These are phyloP conservation scores for Endothia cerciana DNA, from an alignment of 2,329 filamentous ascomycete species.

Conservation along the genomic window DNA sequence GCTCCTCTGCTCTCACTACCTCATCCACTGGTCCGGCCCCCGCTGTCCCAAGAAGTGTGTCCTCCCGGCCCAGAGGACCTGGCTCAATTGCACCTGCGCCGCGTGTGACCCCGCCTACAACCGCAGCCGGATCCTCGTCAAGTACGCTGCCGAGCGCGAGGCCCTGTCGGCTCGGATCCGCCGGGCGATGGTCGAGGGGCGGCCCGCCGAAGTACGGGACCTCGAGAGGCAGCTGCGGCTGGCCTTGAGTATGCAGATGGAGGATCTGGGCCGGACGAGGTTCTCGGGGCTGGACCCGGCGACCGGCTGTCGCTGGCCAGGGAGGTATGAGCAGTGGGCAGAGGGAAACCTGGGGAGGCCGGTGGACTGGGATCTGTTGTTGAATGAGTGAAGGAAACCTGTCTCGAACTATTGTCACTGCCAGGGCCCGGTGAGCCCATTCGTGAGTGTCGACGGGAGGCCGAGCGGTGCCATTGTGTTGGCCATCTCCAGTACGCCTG, in stretches of 20 bases:
- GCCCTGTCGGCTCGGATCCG: conserved; percentile 47
- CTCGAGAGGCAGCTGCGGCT: conserved; percentile 23
- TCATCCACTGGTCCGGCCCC: conserved; percentile 26
- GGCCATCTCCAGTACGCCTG: conserved; percentile 26
- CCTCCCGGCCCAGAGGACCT: conserved; percentile 20
- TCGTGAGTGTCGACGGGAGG: conserved; percentile 22
- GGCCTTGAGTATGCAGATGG: conserved; percentile 18
- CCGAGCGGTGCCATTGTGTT: conserved; percentile 27
- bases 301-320: conserved; percentile 24
- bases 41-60: conserved; percentile 28
- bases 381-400: conserved; percentile 15
- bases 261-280: conserved; percentile 20
- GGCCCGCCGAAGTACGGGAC: conserved; percentile 31
- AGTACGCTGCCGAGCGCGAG: conserved; percentile 20
- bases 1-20: conserved; percentile 30
- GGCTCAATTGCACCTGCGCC: conserved; percentile 30
- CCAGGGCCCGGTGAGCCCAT: conserved; percentile 20
- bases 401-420: conserved; percentile 1
- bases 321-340: conserved; percentile 26
- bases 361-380: conserved; percentile 24
- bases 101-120: conserved; percentile 28
- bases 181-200: conserved; percentile 53
- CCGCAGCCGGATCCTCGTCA: conserved; percentile 20
- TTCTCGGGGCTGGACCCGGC: conserved; percentile 20
- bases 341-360: conserved; percentile 22